A percentile compares a stretch with the other conserved stretches of the same genome.
These are phyloP conservation scores for Liriodendron chinense DNA, from an alignment of 164 flowering plant genomes.

Conservation along the genomic window DNA sequence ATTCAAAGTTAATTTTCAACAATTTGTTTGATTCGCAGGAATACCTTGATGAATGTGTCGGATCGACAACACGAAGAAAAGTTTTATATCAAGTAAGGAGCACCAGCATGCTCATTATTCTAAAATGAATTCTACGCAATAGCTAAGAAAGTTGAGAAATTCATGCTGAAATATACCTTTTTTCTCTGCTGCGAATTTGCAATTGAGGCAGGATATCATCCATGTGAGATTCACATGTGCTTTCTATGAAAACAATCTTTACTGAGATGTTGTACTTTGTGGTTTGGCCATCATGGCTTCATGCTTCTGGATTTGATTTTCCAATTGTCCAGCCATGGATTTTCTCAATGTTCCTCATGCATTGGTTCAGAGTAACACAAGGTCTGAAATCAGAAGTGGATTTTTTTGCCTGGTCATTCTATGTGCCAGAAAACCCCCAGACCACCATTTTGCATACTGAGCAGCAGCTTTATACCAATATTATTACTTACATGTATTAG, in stretches of 20 bases:
- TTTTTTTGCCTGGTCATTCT: background rate
- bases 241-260: too few species aligned
- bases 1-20: background rate
- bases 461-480: background rate
- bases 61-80: conserved; percentile 56
- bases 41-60: conserved; percentile 85
- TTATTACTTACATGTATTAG: too few species aligned
- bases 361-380: too few species aligned
- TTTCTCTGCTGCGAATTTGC: background rate
- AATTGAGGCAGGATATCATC: background rate
- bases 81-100: conserved; percentile 68
- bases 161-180: background rate
- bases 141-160: conserved; percentile 1
- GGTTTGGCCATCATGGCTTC: background rate
- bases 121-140: background rate
- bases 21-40: conserved; percentile 52
- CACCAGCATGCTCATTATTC: background rate
- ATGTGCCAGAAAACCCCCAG: background rate
- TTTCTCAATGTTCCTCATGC: background rate
- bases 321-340: background rate
- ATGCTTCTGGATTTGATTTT: background rate
- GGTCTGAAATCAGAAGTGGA: background rate
- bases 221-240: background rate
- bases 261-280: background rate
- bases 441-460: background rate